Conservation (phyloP, 2,329 filamentous ascomycete species). For the Colletotrichum cuscutae region DNA sequence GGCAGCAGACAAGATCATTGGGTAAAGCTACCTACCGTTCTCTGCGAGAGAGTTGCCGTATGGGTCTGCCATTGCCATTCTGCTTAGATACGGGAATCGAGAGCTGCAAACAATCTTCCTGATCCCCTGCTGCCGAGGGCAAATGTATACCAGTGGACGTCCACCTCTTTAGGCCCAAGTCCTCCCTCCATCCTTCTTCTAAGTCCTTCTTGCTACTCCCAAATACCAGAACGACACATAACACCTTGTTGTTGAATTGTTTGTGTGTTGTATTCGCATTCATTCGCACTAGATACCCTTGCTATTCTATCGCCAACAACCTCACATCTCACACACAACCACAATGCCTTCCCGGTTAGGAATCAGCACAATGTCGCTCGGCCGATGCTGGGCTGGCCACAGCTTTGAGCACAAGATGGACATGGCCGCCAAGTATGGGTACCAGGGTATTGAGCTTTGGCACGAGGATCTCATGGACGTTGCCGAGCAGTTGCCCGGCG, state of each 20-base stretch:
- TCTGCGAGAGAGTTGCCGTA: background rate
- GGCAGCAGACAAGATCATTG: conserved; percentile 9
- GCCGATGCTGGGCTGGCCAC: conserved; percentile 76
- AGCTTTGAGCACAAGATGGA: conserved; percentile 73
- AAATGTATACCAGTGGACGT: conserved; percentile 24
- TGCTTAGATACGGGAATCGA: background rate
- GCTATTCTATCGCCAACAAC: background rate
- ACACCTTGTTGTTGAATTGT: background rate
- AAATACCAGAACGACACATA: background rate
- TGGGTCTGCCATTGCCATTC: background rate
- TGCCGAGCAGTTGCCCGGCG: conserved; percentile 56
- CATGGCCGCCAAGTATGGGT: conserved; percentile 72
- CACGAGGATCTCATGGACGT: conserved; percentile 78
- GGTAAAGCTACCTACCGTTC: background rate
- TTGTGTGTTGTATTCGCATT: background rate
- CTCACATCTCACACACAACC: conserved; percentile 45
- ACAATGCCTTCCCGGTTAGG: conserved; percentile 68
- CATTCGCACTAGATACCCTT: conserved; percentile 1
- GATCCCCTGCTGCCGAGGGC: conserved; percentile 15
- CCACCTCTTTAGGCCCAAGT: background rate
- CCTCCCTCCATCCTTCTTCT: background rate
- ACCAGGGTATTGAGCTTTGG: conserved; percentile 80
- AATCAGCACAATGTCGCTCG: conserved; percentile 82
- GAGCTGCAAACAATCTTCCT: conserved; percentile 19
- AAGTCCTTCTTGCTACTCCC: background rate